Evolutionary conservation across 352 stramenopile species (phyloP).

Genomic region (Pythium chondricola): DNA sequence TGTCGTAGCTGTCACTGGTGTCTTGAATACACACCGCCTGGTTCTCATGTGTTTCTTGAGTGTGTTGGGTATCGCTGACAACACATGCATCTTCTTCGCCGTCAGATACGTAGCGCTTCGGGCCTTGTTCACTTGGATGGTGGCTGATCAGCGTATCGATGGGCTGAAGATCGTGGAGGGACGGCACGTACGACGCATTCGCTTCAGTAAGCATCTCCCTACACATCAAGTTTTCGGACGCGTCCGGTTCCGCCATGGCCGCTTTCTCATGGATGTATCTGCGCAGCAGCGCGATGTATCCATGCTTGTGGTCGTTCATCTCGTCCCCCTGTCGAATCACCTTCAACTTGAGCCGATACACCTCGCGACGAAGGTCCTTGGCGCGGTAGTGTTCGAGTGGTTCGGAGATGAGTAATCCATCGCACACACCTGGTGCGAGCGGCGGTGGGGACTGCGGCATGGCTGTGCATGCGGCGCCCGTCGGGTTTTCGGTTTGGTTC

Average conservation of each 20-base stretch:
- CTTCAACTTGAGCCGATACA: constrained; percentile 29
- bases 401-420: constrained; percentile 13
- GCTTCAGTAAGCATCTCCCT: too few relatives aligned
- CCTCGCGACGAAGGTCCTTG: constrained; percentile 31
- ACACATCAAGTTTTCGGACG: too few relatives aligned
- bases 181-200: too few relatives aligned
- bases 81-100: too few relatives aligned
- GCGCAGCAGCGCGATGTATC: constrained; percentile 34
- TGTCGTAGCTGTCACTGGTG: background rate
- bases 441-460: background rate
- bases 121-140: too few relatives aligned
- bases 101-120: too few relatives aligned
- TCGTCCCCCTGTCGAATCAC: constrained; percentile 19
- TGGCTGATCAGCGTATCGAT: background rate
- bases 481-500: background rate
- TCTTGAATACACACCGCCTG: too few relatives aligned
- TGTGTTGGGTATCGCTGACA: too few relatives aligned
- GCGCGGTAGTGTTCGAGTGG: constrained; percentile 25
- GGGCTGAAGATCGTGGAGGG: too few relatives aligned
- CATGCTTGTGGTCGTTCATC: constrained; percentile 30
- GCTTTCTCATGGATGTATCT: background rate
- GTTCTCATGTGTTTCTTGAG: too few relatives aligned
- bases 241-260: too few relatives aligned
- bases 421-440: background rate
- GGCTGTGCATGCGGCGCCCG: too few relatives aligned